Base-by-base conservation (phyloP, 352 stramenopile genomes). In the Achlya hypogyna region DNA sequence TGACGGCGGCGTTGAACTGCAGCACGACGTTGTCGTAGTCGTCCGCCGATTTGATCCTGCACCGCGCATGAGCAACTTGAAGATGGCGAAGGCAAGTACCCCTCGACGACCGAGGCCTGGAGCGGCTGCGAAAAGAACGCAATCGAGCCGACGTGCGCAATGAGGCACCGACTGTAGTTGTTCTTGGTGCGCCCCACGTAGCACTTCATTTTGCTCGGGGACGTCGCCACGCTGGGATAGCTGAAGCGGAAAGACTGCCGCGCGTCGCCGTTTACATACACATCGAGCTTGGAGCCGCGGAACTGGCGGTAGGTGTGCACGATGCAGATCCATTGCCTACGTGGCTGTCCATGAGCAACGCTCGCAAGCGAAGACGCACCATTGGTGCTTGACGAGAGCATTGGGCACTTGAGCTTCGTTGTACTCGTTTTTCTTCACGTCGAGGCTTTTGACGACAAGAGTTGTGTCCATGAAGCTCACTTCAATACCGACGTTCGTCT, bases 251-350 rank as follows among this genome's bases (percentile, higher is more conserved):
- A 78, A 45, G 77, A 89, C 47, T 93, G 84, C 9, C 79, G 74
- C 62, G 89, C 54, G 59, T 93, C 83, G 8, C 74, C 73, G 64
- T 93, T 91, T 4, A 91, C 53, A 49, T 87, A 93, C 20, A 93
- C 76, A 53, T 93, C 84, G 29, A 93, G 66, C 62, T 91, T 91
- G 5, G 84, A 93, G 45, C 84, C 82, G 23, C 84, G 82, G 49
- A 93, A 84, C 69, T 90, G 84, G 2, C 84, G 79, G 64, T 93
- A 82, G n/a, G 81, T 91, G 77, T 93, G 84, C 38, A 84, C 84
- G 65, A 91, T 88, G 59, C 75, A 89, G 34, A 93, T 67, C 60
- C 91, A 91, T 62, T 93, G 84, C 84, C 84, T 91, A 20, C 76
- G 70, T 1, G 8, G 31, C 14, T 0, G 79, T 78, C 78, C 2